Evolutionary conservation across 163 green algal species (phyloP), one percentile per base, ranked within the genome.

Genomic region (Volvox carteri): DNA sequence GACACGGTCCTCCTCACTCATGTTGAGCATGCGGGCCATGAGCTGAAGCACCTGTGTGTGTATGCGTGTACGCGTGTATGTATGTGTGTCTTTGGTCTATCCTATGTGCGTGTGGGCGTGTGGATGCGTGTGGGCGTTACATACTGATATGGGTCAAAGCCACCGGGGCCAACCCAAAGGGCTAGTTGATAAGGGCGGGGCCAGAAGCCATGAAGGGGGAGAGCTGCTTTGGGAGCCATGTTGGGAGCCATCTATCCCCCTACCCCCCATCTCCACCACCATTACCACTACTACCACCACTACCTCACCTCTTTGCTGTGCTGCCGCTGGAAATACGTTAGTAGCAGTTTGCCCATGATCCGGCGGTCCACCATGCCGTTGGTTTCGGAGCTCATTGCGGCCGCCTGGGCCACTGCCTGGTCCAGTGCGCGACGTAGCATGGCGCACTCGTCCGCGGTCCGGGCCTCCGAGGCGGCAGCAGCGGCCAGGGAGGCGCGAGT

Each of bases 301-400:
- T 8, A 16, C 58, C 75, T 30, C 74, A 94, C 94, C 89, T 98
- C 95, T 41, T 84, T 91, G 76, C 79, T 92, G 52, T 94, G 90
- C 46, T 91, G 88, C 1, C 86, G 86, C 90, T 97, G 88, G 85
- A 98, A 98, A 85, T 95, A 98, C 28, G 96, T 97, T 28, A 97
- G 86, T 72, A 98, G 92, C 85, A 98, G 93, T 92, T 98, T 98
- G 41, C 93, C 94, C 52, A 98, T 93, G 81, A 98, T 96, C 37
- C 95, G 90, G 48, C 95, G 93, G 89, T 97, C 96, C 35, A 97
- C 94, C 56, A 92, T 92, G 58, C 78, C 84, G 72, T 80, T 91
- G 70, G 65, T 95, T 84, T 96, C 94, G 58, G 76, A 93, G 86
- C 78, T 90, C 70, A 96, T 85, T 2, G 90, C 68, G 54, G 80